Evolutionary conservation across 2,329 filamentous ascomycete species (phyloP).

Genomic region (Scleromitrula shiraiana): DNA sequence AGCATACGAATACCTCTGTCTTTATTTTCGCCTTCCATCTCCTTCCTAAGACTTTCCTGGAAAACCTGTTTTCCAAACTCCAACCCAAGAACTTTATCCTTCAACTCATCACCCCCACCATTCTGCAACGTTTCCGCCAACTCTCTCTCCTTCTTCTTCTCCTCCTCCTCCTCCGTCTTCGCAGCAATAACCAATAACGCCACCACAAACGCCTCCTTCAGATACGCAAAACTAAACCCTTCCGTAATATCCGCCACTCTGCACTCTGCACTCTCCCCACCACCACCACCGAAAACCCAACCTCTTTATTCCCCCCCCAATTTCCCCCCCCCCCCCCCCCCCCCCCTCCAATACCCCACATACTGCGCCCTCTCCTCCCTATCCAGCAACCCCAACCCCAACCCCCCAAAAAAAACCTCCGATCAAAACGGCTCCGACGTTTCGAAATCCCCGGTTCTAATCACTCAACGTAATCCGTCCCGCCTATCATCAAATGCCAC

Average conservation of each 20-base stretch:
- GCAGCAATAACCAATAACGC: slow-evolving; percentile 51
- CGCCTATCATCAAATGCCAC: slow-evolving; percentile 63
- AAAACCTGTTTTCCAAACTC: slow-evolving; percentile 59
- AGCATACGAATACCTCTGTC: too few species aligned
- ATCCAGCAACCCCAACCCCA: too few species aligned
- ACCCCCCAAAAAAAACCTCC: slow-evolving; percentile 58
- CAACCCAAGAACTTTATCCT: slow-evolving; percentile 48
- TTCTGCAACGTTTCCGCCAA: slow-evolving; percentile 5
- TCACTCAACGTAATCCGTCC: slow-evolving; percentile 57
- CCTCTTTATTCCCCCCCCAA: slow-evolving; percentile 46
- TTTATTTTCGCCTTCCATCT: slow-evolving; percentile 39
- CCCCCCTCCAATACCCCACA: slow-evolving; percentile 53
- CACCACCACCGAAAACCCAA: slow-evolving; percentile 53
- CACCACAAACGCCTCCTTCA: slow-evolving; percentile 62
- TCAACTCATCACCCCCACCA: slow-evolving; percentile 34
- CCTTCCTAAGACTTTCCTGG: slow-evolving; percentile 49
- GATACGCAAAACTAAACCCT: slow-evolving; percentile 61
- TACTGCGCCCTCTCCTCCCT: slow-evolving; percentile 48
- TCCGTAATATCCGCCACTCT: slow-evolving; percentile 55
- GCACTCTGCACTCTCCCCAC: slow-evolving; percentile 47
- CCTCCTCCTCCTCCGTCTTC: slow-evolving; percentile 11
- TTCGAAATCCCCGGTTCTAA: slow-evolving; percentile 61
- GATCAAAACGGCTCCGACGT: slow-evolving; percentile 57
- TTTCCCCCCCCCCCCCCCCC: slow-evolving; percentile 53
- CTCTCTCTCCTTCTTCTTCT: slow-evolving; percentile 21